Evolutionary conservation across 805 yeast species (phyloP).

Genomic region (Cyberlindnera subsufficiens): DNA sequence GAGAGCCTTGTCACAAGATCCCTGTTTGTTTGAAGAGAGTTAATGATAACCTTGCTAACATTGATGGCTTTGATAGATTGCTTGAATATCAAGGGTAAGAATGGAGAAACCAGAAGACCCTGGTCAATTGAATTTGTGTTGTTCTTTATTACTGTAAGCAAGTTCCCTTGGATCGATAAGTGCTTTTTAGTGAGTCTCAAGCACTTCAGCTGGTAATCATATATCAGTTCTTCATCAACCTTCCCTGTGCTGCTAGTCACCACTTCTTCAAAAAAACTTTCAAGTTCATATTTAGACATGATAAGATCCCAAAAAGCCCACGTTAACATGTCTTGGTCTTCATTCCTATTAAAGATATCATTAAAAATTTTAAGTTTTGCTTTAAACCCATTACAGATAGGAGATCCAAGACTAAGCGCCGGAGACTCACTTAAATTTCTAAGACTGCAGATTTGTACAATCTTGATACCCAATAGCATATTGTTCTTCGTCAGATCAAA

Average conservation of each 20-base stretch:
- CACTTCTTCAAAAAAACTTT: slow-evolving; percentile 32
- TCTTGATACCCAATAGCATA: slow-evolving; percentile 20
- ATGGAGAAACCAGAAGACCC: slow-evolving; percentile 18
- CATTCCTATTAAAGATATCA: slow-evolving; percentile 2
- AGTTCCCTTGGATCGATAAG: slow-evolving; percentile 9
- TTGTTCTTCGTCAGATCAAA: slow-evolving; percentile 19
- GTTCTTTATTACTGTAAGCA: slow-evolving; percentile 12
- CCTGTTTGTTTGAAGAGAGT: slow-evolving; percentile 23
- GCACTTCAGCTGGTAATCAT: slow-evolving; percentile 35
- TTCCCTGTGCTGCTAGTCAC: slow-evolving; percentile 2
- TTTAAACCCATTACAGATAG: neutral
- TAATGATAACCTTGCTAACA: slow-evolving; percentile 23
- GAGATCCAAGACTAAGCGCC: neutral
- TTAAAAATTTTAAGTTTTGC: neutral
- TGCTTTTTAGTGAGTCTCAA: slow-evolving; percentile 31
- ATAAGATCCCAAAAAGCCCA: slow-evolving; percentile 25
- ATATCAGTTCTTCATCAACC: slow-evolving; percentile 25
- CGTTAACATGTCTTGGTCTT: slow-evolving; percentile 9
- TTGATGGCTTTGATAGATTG: slow-evolving; percentile 23
- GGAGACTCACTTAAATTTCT: slow-evolving; percentile 6
- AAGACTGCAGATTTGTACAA: slow-evolving; percentile 14
- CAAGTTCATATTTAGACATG: slow-evolving; percentile 31
- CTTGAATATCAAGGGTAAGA: slow-evolving; percentile 24
- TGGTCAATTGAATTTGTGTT: slow-evolving; percentile 21
- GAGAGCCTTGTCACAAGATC: slow-evolving; percentile 19